Percentiles rank a stretch among this genome's conserved stretches.
Conservation (phyloP, 257 asterid genomes). For the Penstemon eatonii region DNA sequence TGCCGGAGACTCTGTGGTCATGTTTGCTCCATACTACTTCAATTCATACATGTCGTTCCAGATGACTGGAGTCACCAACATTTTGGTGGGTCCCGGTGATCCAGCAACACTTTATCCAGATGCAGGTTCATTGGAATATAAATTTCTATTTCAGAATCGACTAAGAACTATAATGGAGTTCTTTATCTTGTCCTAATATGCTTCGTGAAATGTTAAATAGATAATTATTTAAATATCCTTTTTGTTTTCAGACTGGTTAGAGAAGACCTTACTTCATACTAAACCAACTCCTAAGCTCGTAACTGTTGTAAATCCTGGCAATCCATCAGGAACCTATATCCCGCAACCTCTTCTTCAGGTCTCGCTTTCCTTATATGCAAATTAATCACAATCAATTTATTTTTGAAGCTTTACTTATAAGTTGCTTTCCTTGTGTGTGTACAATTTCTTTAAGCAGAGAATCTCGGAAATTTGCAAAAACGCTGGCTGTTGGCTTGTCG, state of each 20-base stretch:
- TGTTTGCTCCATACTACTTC: constrained; percentile 99
- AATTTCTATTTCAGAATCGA: constrained; percentile 4
- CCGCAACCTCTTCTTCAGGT: constrained; percentile 96
- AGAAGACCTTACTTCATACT: constrained; percentile 57
- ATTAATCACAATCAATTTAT: not conserved
- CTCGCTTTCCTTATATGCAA: constrained; percentile 22
- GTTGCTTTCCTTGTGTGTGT: constrained; percentile 1
- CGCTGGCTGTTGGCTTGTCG: constrained; percentile 91
- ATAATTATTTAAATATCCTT: constrained; percentile 8
- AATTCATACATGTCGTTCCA: constrained; percentile 95
- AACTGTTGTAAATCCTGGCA: constrained; percentile 93
- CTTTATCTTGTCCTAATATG: not conserved
- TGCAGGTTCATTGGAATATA: constrained; percentile 57
- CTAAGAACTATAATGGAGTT: too few relatives aligned
- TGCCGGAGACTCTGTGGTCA: constrained; percentile 84
- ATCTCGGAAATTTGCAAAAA: constrained; percentile 79
- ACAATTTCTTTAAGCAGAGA: constrained; percentile 49
- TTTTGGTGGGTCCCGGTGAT: constrained; percentile 88
- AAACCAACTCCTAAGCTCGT: constrained; percentile 96
- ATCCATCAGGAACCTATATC: constrained; percentile 96
- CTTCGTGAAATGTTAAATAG: not conserved
- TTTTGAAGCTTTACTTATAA: constrained; percentile 11
- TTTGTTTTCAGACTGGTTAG: constrained; percentile 78
- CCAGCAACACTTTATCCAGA: constrained; percentile 90
- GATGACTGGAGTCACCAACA: constrained; percentile 94